phyloP scores from a whole-genome alignment of 768 basidiomycete genomes.

The Hericium erinaceus region DNA sequence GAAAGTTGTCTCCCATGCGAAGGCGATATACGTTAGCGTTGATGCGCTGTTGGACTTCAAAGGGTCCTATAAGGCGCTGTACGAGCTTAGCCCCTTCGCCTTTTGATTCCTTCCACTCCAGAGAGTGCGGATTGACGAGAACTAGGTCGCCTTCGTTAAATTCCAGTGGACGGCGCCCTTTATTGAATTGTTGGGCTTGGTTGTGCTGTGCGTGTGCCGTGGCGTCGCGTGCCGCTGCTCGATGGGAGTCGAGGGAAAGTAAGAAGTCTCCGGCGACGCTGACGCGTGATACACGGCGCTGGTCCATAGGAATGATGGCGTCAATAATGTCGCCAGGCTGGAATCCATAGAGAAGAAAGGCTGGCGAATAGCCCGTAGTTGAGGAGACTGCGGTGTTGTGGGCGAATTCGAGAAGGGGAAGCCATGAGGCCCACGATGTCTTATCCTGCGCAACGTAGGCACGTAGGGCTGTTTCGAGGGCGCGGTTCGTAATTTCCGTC shows the following conservation, averaged over 20 bases:
- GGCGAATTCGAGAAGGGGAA: background rate
- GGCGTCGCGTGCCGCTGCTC: slow-evolving; percentile 6
- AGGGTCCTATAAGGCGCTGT: slow-evolving; percentile 16
- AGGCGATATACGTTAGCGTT: slow-evolving; percentile 16
- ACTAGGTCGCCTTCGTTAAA: slow-evolving; percentile 17
- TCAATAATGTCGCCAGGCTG: background rate
- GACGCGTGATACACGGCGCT: background rate
- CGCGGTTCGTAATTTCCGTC: slow-evolving; percentile 1
- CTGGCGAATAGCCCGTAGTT: slow-evolving; percentile 10
- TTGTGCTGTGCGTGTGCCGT: slow-evolving; percentile 11
- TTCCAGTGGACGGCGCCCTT: slow-evolving; percentile 3
- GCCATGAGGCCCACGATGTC: background rate
- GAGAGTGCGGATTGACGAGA: slow-evolving; percentile 16
- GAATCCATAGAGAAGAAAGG: slow-evolving; percentile 14
- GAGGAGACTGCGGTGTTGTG: slow-evolving; percentile 12
- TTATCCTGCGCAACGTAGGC: background rate
- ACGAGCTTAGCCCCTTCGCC: slow-evolving; percentile 17
- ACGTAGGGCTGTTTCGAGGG: background rate
- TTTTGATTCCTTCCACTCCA: slow-evolving; percentile 11
- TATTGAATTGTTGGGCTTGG: slow-evolving; percentile 10
- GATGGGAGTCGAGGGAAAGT: background rate
- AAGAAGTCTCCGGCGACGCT: background rate
- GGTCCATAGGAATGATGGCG: background rate
- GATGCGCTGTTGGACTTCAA: slow-evolving; percentile 16
- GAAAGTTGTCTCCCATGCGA: slow-evolving; percentile 13